Conservation (phyloP, 345 rosid genomes). For the Cardamine chenopodiifolia region DNA sequence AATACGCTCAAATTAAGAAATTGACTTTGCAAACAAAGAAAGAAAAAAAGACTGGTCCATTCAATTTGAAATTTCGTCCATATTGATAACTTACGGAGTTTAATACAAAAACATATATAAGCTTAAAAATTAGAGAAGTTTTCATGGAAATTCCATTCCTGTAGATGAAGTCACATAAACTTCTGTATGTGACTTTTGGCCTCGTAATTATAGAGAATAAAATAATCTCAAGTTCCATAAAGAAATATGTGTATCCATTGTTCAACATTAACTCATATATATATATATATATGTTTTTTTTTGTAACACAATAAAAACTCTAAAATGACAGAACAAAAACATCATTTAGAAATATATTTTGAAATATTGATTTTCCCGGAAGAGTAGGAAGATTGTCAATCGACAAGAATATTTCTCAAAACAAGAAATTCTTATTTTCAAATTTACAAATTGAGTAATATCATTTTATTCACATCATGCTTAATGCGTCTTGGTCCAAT, state of each 20-base stretch:
- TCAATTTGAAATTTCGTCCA: not conserved
- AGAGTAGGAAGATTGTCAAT: not conserved
- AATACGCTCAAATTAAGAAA: not conserved
- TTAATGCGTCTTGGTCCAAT: not conserved
- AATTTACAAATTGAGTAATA: slow-evolving; percentile 7
- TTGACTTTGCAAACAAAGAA: too few relatives aligned
- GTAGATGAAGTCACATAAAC: not conserved
- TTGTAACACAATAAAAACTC: not conserved
- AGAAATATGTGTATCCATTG: not conserved
- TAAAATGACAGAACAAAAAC: not conserved
- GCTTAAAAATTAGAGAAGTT: not conserved
- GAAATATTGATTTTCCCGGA: not conserved
- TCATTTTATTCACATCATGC: not conserved
- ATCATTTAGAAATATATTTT: not conserved
- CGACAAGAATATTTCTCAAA: not conserved
- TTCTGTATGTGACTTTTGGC: not conserved
- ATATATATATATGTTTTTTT: not conserved
- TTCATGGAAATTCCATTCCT: not conserved
- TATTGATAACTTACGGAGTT: not conserved
- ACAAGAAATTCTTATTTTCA: not conserved
- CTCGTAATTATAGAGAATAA: not conserved
- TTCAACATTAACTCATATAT: not conserved
- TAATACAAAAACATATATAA: not conserved
- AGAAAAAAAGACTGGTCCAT: not conserved
- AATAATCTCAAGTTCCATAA: too few relatives aligned